Evolutionary conservation across 176 grass and related monocot species (phyloP).

Genomic region (Oryza coarctata): DNA sequence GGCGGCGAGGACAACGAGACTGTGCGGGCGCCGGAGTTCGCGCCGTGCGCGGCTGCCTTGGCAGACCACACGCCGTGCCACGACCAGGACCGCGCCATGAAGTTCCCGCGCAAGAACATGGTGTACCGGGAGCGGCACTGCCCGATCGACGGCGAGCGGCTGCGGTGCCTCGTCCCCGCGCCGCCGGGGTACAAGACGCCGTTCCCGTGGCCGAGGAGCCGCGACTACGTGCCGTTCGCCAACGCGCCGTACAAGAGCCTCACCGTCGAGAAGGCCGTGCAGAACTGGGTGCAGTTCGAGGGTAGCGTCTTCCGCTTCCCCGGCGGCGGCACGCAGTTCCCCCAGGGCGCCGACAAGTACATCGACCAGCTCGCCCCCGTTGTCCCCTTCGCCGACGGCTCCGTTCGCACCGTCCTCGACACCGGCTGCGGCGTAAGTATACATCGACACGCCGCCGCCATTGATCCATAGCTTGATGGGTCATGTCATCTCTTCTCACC

Average conservation of each 20-base stretch:
- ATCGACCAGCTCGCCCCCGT: slow-evolving; percentile 73
- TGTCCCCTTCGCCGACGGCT: slow-evolving; percentile 66
- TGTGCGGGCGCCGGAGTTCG: slow-evolving; percentile 24
- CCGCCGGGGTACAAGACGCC: slow-evolving; percentile 76
- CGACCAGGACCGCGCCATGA: slow-evolving; percentile 85
- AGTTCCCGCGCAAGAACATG: slow-evolving; percentile 76
- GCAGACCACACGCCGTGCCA: slow-evolving; percentile 94
- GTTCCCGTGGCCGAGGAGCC: slow-evolving; percentile 87
- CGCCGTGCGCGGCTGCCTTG: slow-evolving; percentile 54
- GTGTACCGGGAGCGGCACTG: slow-evolving; percentile 92
- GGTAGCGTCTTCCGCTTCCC: slow-evolving; percentile 74
- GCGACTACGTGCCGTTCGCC: slow-evolving; percentile 78
- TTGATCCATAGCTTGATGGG: neutral
- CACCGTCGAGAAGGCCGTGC: slow-evolving; percentile 93
- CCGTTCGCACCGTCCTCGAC: slow-evolving; percentile 79
- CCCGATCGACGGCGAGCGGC: slow-evolving; percentile 60
- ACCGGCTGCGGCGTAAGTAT: slow-evolving; percentile 79
- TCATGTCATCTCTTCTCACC: too few relatives aligned
- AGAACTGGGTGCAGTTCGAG: slow-evolving; percentile 91
- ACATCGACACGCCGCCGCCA: too few relatives aligned
- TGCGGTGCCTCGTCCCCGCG: slow-evolving; percentile 72
- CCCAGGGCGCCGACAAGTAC: slow-evolving; percentile 73
- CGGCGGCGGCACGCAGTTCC: slow-evolving; percentile 91
- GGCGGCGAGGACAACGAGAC: neutral
- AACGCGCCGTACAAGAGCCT: slow-evolving; percentile 96